A percentile compares a stretch with the other conserved stretches of the same genome.
Conservation (phyloP, 495 filamentous ascomycete species). For the Penicillium parvum region DNA sequence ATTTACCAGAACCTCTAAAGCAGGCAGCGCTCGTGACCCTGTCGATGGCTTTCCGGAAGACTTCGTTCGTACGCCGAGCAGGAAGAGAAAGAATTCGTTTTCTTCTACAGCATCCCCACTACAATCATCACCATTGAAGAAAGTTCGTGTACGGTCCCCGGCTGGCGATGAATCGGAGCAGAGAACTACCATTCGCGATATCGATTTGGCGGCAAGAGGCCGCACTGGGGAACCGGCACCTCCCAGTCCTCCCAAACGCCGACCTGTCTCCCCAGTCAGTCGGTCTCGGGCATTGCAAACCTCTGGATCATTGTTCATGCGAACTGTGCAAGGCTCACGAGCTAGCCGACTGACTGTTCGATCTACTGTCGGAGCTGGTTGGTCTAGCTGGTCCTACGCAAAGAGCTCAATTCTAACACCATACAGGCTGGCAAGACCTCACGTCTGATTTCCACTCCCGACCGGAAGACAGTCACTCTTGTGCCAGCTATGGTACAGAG, state of each 20-base stretch:
- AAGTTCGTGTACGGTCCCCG: slow-evolving; percentile 32
- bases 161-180: slow-evolving; percentile 32
- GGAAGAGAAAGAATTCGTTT: slow-evolving; percentile 43
- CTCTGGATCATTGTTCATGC: slow-evolving; percentile 38
- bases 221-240: slow-evolving; percentile 14
- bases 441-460: slow-evolving; percentile 68
- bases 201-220: slow-evolving; percentile 20
- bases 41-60: slow-evolving; percentile 29
- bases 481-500: slow-evolving; percentile 47
- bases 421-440: slow-evolving; percentile 64
- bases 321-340: slow-evolving; percentile 34
- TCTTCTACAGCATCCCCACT: slow-evolving; percentile 48
- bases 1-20: slow-evolving; percentile 40
- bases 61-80: slow-evolving; percentile 33
- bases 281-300: slow-evolving; percentile 41
- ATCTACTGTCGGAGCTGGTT: slow-evolving; percentile 43
- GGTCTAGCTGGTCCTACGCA: slow-evolving; percentile 9
- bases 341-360: slow-evolving; percentile 33
- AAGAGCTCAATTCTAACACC: slow-evolving; percentile 11
- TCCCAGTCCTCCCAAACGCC: slow-evolving; percentile 16
- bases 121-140: slow-evolving; percentile 53
- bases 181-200: slow-evolving; percentile 28
- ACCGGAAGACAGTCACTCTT: slow-evolving; percentile 61
- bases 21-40: slow-evolving; percentile 24
- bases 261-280: slow-evolving; percentile 35